Evolutionary conservation across 2,329 filamentous ascomycete species (phyloP).

Genomic region (Neurospora sp.): DNA sequence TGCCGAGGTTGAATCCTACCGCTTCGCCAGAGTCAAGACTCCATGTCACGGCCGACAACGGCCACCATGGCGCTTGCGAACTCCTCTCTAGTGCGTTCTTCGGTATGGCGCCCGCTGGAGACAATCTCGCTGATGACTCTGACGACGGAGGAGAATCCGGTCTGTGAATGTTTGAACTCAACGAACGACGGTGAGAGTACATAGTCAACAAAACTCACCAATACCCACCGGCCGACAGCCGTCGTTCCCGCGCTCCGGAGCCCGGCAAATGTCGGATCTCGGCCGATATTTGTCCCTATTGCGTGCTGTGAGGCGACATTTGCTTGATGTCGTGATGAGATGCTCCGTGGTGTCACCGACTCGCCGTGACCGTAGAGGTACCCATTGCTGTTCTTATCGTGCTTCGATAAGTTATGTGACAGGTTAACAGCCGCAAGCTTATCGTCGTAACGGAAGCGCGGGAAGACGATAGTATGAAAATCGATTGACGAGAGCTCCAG

Average conservation of each 20-base stretch:
- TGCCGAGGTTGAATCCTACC: neutral
- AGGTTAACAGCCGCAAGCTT: neutral
- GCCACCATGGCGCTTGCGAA: neutral
- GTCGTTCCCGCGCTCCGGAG: neutral
- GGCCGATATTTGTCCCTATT: neutral
- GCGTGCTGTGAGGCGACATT: neutral
- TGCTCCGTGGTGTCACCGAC: neutral
- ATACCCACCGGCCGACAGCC: neutral
- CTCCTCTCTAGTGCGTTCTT: neutral
- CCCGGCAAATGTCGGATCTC: neutral
- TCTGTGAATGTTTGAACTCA: neutral
- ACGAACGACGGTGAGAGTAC: neutral
- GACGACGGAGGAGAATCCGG: neutral
- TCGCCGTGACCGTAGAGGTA: neutral
- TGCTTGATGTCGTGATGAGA: neutral
- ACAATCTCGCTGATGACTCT: neutral
- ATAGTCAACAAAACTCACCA: neutral
- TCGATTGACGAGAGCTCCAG: too few species aligned
- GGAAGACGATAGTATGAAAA: neutral
- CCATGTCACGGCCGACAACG: neutral
- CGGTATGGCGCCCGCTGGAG: neutral
- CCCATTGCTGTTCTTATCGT: neutral
- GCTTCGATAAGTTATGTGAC: neutral
- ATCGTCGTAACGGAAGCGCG: neutral
- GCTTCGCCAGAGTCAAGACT: neutral